Evolutionary conservation across 768 basidiomycete species (phyloP).

Genomic region (Tulasnella sp.): DNA sequence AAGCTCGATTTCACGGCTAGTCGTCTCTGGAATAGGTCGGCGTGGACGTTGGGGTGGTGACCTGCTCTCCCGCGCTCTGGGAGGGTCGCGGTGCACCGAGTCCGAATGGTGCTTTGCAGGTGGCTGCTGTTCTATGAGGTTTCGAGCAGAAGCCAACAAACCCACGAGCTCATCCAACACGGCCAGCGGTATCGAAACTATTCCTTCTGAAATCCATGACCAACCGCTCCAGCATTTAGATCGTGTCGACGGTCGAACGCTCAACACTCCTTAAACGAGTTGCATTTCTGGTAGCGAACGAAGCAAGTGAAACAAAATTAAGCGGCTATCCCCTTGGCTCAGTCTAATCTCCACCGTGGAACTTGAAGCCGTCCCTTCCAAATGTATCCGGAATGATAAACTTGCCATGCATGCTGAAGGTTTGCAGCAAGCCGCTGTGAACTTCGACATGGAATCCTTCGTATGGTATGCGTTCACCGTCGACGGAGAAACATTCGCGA

Average conservation of each 20-base stretch:
- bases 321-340: neutral
- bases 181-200: no score
- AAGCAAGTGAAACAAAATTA: neutral
- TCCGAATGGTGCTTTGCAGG: no score
- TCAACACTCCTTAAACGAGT: neutral
- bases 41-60: no score
- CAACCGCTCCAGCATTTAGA: no score
- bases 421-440: slow-evolving; percentile 51
- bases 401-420: slow-evolving; percentile 31
- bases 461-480: slow-evolving; percentile 74
- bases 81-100: no score
- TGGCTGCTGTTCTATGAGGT: no score
- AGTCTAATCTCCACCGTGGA: neutral
- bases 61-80: no score
- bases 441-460: slow-evolving; percentile 74
- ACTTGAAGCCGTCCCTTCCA: slow-evolving; percentile 9
- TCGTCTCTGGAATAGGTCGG: no score
- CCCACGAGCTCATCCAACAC: no score
- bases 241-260: neutral
- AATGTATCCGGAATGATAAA: slow-evolving; percentile 13
- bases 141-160: no score
- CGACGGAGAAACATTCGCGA: slow-evolving; percentile 51
- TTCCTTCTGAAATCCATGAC: no score
- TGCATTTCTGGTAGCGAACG: neutral
- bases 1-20: no score